Evolutionary conservation across 129 eudicot genomes (phyloP).

Genomic region (Saposhnikovia divaricata): DNA sequence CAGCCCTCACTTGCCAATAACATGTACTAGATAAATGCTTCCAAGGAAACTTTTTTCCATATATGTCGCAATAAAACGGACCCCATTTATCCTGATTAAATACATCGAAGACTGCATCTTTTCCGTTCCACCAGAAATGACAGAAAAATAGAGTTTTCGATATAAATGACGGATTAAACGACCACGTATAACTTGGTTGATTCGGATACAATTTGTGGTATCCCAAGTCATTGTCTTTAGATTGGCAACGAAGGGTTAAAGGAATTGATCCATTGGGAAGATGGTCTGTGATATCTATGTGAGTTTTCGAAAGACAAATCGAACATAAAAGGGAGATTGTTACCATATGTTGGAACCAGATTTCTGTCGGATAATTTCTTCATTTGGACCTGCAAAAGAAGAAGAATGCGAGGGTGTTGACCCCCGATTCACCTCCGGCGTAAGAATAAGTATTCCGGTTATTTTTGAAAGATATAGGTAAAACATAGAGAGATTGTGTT

Average conservation of each 20-base stretch:
- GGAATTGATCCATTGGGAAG: neutral
- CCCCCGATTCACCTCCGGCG: too few species aligned
- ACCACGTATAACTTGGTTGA: neutral
- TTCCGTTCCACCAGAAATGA: neutral
- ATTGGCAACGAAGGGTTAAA: neutral
- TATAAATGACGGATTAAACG: neutral
- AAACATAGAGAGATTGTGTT: too few species aligned
- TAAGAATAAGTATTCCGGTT: too few species aligned
- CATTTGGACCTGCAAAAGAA: too few species aligned
- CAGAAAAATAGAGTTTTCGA: neutral
- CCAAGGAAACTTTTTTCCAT: too few species aligned
- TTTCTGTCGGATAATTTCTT: too few species aligned
- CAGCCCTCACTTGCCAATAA: neutral
- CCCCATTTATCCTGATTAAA: neutral
- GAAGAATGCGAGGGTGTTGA: too few species aligned
- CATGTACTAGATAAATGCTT: neutral
- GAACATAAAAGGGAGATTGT: neutral
- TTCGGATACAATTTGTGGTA: neutral
- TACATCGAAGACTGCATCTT: neutral
- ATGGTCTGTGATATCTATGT: neutral
- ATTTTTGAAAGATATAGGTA: too few species aligned
- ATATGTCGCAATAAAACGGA: neutral
- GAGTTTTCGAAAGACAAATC: neutral
- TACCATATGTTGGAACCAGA: too few species aligned
- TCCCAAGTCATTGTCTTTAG: neutral